Evolutionary conservation across 139 green algal genomes (phyloP), one percentile per base, ranked within the genome.

Genomic region (Pseudopediastrum boryanum): DNA sequence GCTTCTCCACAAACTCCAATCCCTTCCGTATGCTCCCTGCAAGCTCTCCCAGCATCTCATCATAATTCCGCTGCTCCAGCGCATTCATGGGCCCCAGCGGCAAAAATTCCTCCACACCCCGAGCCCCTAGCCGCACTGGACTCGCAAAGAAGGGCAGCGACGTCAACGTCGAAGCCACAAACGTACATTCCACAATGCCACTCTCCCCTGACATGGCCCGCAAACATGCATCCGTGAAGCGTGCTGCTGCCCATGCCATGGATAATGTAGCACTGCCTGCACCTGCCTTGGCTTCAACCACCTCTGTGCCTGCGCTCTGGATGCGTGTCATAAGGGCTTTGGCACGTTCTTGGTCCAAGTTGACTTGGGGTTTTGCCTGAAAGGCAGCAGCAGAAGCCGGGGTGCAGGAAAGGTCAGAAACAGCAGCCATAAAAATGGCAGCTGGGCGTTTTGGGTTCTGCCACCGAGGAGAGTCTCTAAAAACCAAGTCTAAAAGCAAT

Each of bases 251-350:
- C 64, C 95, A 95, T 2, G 96, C 96, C 96, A 99, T 99, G 46
- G 92, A 98, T 39, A 99, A 89, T 31, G 96, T 99, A 8, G 96
- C 96, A 3, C 89, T 96, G 44, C 96, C 96, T 23, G 91, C 89
- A 58, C 94, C 94, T 7, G 90, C 94, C 84, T 96, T 95, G 52
- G 92, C 94, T 59, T 98, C 86, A 8, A 99, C 96, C 48, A 99
- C 96, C 85, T 99, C 97, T 7, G 97, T 99, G 65, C 97, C 97
- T 1, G 95, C 97, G 77, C 99, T 93, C 85, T 99, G 74, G 42
- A 80, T 80, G 54, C 89, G 81, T 4, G 58, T 79, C 62, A 82
- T 91, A 16, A 91, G 81, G 25, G 66, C 58, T 39, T 81, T 52
- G 0, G 75, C 71, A 10, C 64, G 44, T 21, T 44, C 35, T 0